Conservation (phyloP, 768 basidiomycete species). For the Calvatia gigantea region DNA sequence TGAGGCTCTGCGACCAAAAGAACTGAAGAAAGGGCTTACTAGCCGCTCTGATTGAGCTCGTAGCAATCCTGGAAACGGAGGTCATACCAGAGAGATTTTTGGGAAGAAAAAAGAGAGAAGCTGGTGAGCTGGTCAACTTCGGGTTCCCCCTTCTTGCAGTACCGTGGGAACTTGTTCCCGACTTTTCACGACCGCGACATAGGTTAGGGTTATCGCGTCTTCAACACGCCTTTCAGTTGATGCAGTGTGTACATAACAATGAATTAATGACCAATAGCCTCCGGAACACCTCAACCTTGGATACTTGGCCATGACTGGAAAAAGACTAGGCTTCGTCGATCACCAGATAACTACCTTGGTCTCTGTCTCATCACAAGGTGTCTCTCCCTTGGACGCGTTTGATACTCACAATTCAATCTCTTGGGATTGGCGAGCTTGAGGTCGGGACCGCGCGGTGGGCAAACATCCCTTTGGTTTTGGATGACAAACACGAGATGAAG, state of each 20-base stretch:
- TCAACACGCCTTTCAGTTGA: background rate
- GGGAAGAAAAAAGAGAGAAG: constrained; percentile 21
- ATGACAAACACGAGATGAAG: no score
- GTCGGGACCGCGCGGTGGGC: no score
- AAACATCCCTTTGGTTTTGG: no score
- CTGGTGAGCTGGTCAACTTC: constrained; percentile 25
- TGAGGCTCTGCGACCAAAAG: background rate
- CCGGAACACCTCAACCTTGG: no score
- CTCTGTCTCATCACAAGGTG: no score
- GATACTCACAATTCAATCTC: no score
- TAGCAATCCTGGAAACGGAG: constrained; percentile 74
- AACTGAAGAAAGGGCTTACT: constrained; percentile 33
- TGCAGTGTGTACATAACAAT: background rate
- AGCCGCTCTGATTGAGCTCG: constrained; percentile 59
- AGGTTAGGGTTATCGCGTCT: constrained; percentile 26
- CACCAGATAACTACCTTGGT: no score
- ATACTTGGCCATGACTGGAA: no score
- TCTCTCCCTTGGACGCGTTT: no score
- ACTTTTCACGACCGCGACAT: constrained; percentile 31
- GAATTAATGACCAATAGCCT: background rate
- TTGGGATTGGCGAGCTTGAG: no score
- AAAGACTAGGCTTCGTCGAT: no score
- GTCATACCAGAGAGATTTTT: constrained; percentile 22
- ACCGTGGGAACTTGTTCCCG: constrained; percentile 36
- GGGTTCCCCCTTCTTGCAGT: constrained; percentile 19